Base-by-base conservation (phyloP, 2,329 filamentous ascomycete genomes). In the Aspergillus ochraceoroseus region DNA sequence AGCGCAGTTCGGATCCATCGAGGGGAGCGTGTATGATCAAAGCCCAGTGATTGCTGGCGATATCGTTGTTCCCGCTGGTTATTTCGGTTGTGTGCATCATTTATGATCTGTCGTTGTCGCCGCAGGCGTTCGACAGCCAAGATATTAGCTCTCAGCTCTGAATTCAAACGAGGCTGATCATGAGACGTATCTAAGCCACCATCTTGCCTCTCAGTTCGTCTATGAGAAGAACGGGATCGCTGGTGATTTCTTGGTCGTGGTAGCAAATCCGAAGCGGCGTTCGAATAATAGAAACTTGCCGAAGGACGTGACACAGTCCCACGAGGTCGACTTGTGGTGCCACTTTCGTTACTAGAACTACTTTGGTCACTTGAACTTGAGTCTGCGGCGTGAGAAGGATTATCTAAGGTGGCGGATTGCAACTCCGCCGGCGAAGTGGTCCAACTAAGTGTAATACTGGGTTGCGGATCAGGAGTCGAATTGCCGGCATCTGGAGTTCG, bases 351-450 rank as follows among this genome's bases (percentile, higher is more conserved):
- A 17, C 43, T 49, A 11, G 49, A 41, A 14, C 52, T 51, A 38
- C 54, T 54, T 12, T 50, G 47, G 9, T 55, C 55, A 19, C 43
- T 41, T 18, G 53, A 50, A 27, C 44, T 49, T 15, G 49, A 45
- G 17, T 56, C 57, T 5, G 46, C 30, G 22, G 30, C 41, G 22
- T 52, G 58, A 17, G 46, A 42, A n/a, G 48, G 33, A 23, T 43
- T 36, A 14, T 62, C 58, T 4, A 51, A 40, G 9, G 41, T 39
- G 19, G 58, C 51, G 18, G 63, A 53, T 22, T 61, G 57, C 7
- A 68, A 52, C 12, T 65, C 66, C 5, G 57, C 58, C 9, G 66
- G 67, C 11, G 67, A 69, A 14, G 63, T 55, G 15, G 65, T 66
- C 59, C 65, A 64, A 44, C 61, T 62, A 8, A 65, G 53, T 32